A percentile compares a stretch with the other conserved stretches of the same genome.
These are phyloP conservation scores for Candida ascalaphidarum DNA, from an alignment of 805 yeast species.

Conservation along the genomic window DNA sequence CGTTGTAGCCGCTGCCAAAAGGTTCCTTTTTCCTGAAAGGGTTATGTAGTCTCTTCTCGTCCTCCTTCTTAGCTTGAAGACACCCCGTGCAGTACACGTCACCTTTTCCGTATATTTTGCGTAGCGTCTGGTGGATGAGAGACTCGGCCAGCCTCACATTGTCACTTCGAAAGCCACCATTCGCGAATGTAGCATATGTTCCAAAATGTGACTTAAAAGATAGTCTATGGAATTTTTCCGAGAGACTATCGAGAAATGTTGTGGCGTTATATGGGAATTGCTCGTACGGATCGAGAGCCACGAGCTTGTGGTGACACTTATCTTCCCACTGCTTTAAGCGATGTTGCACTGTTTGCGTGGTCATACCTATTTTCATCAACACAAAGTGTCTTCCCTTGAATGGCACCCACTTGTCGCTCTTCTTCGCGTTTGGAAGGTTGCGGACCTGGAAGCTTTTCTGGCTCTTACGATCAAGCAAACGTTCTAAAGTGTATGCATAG, in stretches of 20 bases:
- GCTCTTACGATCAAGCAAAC: slow-evolving; percentile 28
- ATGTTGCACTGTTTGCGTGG: slow-evolving; percentile 33
- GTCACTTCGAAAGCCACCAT: slow-evolving; percentile 26
- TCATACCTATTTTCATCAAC: slow-evolving; percentile 46
- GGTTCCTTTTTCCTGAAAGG: slow-evolving; percentile 2
- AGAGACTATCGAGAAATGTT: no score
- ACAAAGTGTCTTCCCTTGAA: slow-evolving; percentile 28
- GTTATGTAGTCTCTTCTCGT: neutral
- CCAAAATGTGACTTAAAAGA: slow-evolving; percentile 1
- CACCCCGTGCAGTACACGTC: slow-evolving; percentile 43
- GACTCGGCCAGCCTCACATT: slow-evolving; percentile 31
- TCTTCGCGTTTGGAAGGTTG: slow-evolving; percentile 14
- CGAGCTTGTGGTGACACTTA: slow-evolving; percentile 40
- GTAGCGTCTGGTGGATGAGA: slow-evolving; percentile 30
- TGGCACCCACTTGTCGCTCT: slow-evolving; percentile 17
- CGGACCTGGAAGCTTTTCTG: slow-evolving; percentile 25
- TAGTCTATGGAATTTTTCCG: neutral
- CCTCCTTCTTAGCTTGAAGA: neutral
- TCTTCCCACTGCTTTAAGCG: slow-evolving; percentile 45
- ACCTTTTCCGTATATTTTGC: slow-evolving; percentile 38
- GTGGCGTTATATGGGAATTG: no score
- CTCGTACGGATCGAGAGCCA: slow-evolving; percentile 26
- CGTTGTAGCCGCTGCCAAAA: slow-evolving; percentile 11
- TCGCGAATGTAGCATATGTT: slow-evolving; percentile 11
- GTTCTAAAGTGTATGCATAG: slow-evolving; percentile 43